Base-by-base conservation (phyloP, 2,329 filamentous ascomycete genomes). In the Penicillium crustosum region DNA sequence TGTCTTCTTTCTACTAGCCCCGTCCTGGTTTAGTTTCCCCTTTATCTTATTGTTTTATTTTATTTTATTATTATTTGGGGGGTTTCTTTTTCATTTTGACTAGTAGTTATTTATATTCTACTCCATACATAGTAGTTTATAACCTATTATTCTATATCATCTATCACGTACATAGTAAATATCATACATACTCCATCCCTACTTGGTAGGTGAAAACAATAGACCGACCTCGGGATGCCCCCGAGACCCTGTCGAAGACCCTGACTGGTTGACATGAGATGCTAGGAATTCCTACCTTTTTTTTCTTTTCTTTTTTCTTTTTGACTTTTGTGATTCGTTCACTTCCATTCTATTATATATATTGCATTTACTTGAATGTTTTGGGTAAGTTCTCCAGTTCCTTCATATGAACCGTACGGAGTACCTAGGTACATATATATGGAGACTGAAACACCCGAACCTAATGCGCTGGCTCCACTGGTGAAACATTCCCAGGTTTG, bases 401-500 rank as follows among this genome's bases (percentile, higher is more conserved):
- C 19, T 54, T 29, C 12, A 27, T n/a, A 25, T 17, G 5, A 12
- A n/a, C 17, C 17, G 25, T n/a, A 31, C 29, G 4, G 10, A 25
- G 25, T 25, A 25, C 25, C 25, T 25, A 23, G 23, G 23, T 23
- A 43, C 23, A 23, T 25, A 10, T 25, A 10, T 27, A 2, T n/a
- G 23, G 6, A n/a, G 25, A 8, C 53, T 51, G 44, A 44, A 53
- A 51, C 42, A 53, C 42, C 60, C 53, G 55, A 60, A 59, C 58
- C 63, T 63, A 66, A 64, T 66, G 45, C 60, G 19, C 33, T 5
- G 42, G n/a, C 50, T 57, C 60, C 60, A 60, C 61, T 44, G 38
- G 33, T 64, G 59, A 64, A 64, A 62, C 61, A 59, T 33, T 64
- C 58, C 61, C 61, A 62, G 57, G 57, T 45, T 54, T 54, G 48